Base-by-base conservation (phyloP, 176 grass and related monocot genomes). In the Paspalum vaginatum region DNA sequence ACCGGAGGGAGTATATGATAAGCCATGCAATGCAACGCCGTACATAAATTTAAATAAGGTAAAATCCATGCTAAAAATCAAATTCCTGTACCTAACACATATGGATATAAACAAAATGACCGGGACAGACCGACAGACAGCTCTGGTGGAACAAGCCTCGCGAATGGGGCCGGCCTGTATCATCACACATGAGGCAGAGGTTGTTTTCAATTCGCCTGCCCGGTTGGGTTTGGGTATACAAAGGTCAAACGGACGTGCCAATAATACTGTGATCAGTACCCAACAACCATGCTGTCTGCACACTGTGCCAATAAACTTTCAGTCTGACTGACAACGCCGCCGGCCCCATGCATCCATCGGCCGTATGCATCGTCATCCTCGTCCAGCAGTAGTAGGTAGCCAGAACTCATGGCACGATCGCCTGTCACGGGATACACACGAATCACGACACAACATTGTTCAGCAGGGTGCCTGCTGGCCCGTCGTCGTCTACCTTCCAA, bases 91-190 rank as follows among this genome's bases (percentile, higher is more conserved):
- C n/a, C n/a, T n/a, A n/a, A n/a, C n/a, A n/a, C n/a, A n/a, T n/a
- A n/a, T n/a, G n/a, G n/a, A n/a, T n/a, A n/a, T n/a, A n/a, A n/a
- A n/a, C n/a, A n/a, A n/a, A n/a, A n/a, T n/a, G n/a, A n/a, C n/a
- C n/a, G n/a, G 32, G 56, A 73, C 80, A 73, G 52, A 82, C n/a
- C 45, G 73, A 52, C 67, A 40, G 8, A 72, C 55, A 20, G 53
- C 22, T 79, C 20, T 38, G 43, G n/a, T n/a, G 12, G 17, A 17
- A 20, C 40, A n/a, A n/a, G 16, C 12, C 4, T 8, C 6, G 2
- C 17, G 45, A 70, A 46, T 60, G 49, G 68, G 43, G 7, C 9
- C 38, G 40, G 46, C 22, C 39, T 44, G 43, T 22, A 11, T 67
- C 8, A 57, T 20, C 79, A 71, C 11, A 47, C 44, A 56, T 41